Evolutionary conservation across 1,284 basidiomycete genomes (phyloP).

Genomic region (Sporisorium exsertum): DNA sequence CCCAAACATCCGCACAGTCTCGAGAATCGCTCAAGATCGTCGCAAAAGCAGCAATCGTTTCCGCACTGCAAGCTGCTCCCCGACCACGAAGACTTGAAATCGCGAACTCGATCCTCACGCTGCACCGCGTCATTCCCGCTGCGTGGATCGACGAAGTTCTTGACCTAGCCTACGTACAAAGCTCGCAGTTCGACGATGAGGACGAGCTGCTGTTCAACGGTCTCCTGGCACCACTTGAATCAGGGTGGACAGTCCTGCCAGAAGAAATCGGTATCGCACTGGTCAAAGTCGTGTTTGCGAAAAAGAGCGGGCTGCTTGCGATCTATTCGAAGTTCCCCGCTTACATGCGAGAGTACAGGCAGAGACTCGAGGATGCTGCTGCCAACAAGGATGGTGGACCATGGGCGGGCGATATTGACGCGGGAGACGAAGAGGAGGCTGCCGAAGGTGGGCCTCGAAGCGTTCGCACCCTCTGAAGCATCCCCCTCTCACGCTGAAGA

Average conservation of each 20-base stretch:
- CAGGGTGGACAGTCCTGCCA: conserved; percentile 5
- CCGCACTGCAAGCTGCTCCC: conserved; percentile 26
- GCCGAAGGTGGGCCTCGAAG: conserved; percentile 26
- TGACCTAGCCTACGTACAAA: neutral
- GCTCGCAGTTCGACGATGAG: neutral
- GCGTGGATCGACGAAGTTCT: conserved; percentile 11
- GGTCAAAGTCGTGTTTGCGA: conserved; percentile 39
- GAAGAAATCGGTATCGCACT: conserved; percentile 40
- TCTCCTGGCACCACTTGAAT: neutral
- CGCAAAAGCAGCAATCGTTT: conserved; percentile 22
- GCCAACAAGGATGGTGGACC: neutral
- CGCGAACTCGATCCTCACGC: conserved; percentile 9
- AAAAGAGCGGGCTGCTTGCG: conserved; percentile 35
- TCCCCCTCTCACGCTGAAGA: too few species aligned
- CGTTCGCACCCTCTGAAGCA: conserved; percentile 31
- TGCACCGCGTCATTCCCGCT: conserved; percentile 8
- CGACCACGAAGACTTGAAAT: conserved; percentile 17
- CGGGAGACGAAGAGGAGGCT: conserved; percentile 24
- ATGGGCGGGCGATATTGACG: conserved; percentile 21
- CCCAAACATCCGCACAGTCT: neutral
- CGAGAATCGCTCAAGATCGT: conserved; percentile 14
- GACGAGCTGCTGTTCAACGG: conserved; percentile 32
- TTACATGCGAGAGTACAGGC: conserved; percentile 32
- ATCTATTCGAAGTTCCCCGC: conserved; percentile 23
- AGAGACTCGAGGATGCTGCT: neutral